Conservation (phyloP, 805 yeast species). For the Metschnikowia matae region DNA sequence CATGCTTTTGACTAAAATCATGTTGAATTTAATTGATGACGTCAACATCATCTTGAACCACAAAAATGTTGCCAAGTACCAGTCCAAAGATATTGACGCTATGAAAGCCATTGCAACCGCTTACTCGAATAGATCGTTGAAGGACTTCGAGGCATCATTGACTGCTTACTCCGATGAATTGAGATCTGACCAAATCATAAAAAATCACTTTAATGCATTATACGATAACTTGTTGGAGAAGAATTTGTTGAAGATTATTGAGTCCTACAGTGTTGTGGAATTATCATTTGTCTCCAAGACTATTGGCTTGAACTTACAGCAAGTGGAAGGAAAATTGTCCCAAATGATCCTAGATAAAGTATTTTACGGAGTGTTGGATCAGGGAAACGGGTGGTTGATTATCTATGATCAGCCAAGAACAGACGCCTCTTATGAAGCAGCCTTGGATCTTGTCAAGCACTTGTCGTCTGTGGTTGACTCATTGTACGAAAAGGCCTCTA, state of each 20-base stretch:
- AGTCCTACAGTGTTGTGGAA: conserved; percentile 96
- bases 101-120: conserved; percentile 93
- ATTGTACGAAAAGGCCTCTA: conserved; percentile 88
- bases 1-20: conserved; percentile 87
- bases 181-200: conserved; percentile 80
- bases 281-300: conserved; percentile 80
- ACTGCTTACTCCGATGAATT: conserved; percentile 68
- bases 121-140: conserved; percentile 81
- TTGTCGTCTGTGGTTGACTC: conserved; percentile 86
- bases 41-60: conserved; percentile 72
- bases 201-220: conserved; percentile 86
- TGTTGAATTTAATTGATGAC: conserved; percentile 85
- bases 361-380: conserved; percentile 95
- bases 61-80: conserved; percentile 64
- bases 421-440: conserved; percentile 85
- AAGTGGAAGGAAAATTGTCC: conserved; percentile 89
- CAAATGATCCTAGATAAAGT: conserved; percentile 96
- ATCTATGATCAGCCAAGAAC: conserved; percentile 84
- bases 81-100: conserved; percentile 86
- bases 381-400: conserved; percentile 96
- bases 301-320: conserved; percentile 81
- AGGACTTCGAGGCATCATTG: conserved; percentile 85
- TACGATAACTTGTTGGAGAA: conserved; percentile 92
- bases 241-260: conserved; percentile 88
- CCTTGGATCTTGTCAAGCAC: conserved; percentile 80